Evolutionary conservation across 192 early-diverging fungal species (phyloP).

Genomic region (Coemansia sp.): DNA sequence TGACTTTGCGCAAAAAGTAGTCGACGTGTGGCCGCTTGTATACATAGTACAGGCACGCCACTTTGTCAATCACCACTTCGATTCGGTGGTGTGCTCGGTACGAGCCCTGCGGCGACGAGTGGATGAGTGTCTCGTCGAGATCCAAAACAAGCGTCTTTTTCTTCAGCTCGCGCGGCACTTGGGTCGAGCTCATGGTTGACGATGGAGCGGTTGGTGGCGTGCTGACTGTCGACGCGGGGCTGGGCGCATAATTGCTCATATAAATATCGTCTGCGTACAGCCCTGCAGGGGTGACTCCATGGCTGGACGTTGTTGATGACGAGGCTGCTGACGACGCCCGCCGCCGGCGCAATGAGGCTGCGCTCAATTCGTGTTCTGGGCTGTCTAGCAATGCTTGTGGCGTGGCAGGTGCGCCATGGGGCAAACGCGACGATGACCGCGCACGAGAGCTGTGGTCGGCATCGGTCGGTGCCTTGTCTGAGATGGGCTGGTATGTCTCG

Average conservation of each 20-base stretch:
- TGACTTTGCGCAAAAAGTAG: slow-evolving; percentile 60
- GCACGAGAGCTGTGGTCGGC: neutral
- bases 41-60: slow-evolving; percentile 60
- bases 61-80: slow-evolving; percentile 62
- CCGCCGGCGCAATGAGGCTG: slow-evolving; percentile 23
- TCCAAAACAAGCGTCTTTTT: slow-evolving; percentile 62
- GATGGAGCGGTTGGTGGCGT: slow-evolving; percentile 14
- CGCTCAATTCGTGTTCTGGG: slow-evolving; percentile 1
- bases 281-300: neutral
- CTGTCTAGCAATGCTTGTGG: neutral
- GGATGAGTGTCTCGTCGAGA: slow-evolving; percentile 69
- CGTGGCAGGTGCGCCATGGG: neutral
- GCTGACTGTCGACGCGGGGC: slow-evolving; percentile 7
- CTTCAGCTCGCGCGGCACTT: slow-evolving; percentile 17
- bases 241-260: neutral
- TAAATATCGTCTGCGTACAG: slow-evolving; percentile 5
- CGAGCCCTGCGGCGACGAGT: slow-evolving; percentile 58
- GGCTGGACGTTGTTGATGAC: slow-evolving; percentile 36
- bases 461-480: slow-evolving; percentile 24
- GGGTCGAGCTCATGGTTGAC: neutral
- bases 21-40: slow-evolving; percentile 61
- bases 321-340: slow-evolving; percentile 40
- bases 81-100: slow-evolving; percentile 62
- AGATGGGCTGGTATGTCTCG: slow-evolving; percentile 50
- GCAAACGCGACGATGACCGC: slow-evolving; percentile 7